A percentile compares a stretch with the other conserved stretches of the same genome.
Evolutionary conservation across 2,329 filamentous ascomycete species (phyloP).

Genomic region (Apiospora phragmitis): DNA sequence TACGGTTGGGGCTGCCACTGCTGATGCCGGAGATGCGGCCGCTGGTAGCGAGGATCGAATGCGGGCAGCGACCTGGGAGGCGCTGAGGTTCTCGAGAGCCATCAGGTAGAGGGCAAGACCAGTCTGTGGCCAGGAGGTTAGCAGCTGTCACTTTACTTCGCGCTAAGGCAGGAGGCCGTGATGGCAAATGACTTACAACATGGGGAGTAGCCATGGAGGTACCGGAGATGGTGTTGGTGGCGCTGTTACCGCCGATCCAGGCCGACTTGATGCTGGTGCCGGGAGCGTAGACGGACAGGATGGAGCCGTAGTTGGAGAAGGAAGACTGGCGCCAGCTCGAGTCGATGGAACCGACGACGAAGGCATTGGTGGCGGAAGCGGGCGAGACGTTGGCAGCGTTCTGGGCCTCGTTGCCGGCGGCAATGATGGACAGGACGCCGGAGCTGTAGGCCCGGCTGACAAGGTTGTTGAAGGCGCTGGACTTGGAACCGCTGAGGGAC

Average conservation of each 20-base stretch:
- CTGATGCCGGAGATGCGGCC: constrained; percentile 11
- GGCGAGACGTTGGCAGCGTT: constrained; percentile 46
- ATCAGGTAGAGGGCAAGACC: constrained; percentile 61
- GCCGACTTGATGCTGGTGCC: constrained; percentile 43
- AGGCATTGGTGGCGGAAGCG: constrained; percentile 47
- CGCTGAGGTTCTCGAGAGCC: constrained; percentile 41
- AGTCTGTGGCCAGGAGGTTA: constrained; percentile 20
- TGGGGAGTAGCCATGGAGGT: constrained; percentile 66
- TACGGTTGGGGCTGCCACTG: constrained; percentile 13
- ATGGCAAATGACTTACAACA: constrained; percentile 34
- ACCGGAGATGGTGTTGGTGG: constrained; percentile 50
- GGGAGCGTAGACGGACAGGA: constrained; percentile 45
- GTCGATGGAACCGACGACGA: constrained; percentile 54
- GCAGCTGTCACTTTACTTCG: not conserved
- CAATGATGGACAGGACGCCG: constrained; percentile 55
- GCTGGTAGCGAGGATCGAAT: constrained; percentile 12
- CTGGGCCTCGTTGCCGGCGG: constrained; percentile 51
- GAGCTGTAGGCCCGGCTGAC: constrained; percentile 44
- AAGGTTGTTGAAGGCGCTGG: constrained; percentile 50
- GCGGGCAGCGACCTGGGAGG: constrained; percentile 28
- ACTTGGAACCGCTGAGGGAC: constrained; percentile 50
- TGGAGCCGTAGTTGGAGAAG: constrained; percentile 52
- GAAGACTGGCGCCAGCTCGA: constrained; percentile 37
- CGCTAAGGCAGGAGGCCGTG: not conserved
- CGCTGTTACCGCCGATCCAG: constrained; percentile 38